Conservation (phyloP, 2,329 filamentous ascomycete species). For the Nannizzia gypsea region DNA sequence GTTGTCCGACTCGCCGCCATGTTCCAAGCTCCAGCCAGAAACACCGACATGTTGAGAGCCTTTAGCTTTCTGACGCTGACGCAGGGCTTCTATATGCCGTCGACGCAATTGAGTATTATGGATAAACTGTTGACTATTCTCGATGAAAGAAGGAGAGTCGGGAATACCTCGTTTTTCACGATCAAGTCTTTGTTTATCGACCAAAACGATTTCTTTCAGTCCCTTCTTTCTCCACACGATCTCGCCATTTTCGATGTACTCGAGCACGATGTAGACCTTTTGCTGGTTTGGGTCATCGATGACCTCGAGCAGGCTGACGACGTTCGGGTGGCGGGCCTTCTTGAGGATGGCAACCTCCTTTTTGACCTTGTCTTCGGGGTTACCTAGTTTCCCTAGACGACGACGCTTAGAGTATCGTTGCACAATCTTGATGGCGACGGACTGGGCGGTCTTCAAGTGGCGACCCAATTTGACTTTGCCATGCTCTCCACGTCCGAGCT, state of each 20-base stretch:
- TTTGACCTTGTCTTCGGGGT: conserved; percentile 64
- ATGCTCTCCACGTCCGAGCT: conserved; percentile 89
- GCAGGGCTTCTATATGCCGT: conserved; percentile 42
- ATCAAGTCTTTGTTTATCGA: conserved; percentile 72
- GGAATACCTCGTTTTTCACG: conserved; percentile 61
- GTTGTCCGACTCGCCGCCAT: conserved; percentile 52
- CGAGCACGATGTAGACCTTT: conserved; percentile 96
- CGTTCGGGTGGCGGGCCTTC: conserved; percentile 94
- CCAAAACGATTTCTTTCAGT: conserved; percentile 65
- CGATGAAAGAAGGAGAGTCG: conserved; percentile 47
- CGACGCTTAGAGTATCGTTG: conserved; percentile 88
- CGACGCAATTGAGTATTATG: conserved; percentile 26
- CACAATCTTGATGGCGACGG: conserved; percentile 97
- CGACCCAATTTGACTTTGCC: conserved; percentile 94
- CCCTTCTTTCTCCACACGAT: conserved; percentile 89
- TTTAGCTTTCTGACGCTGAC: conserved; percentile 49
- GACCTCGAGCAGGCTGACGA: conserved; percentile 88
- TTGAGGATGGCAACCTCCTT: conserved; percentile 96
- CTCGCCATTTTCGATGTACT: conserved; percentile 88
- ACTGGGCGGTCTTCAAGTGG: conserved; percentile 60
- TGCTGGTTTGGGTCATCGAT: conserved; percentile 93
- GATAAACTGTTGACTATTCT: conserved; percentile 35
- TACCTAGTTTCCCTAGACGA: conserved; percentile 65
- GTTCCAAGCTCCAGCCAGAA: conserved; percentile 74
- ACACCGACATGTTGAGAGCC: conserved; percentile 42